Percentiles rank a stretch among this genome's conserved stretches.
These are phyloP conservation scores for Perilla frutescens DNA, from an alignment of 257 asterid genomes.

Conservation along the genomic window DNA sequence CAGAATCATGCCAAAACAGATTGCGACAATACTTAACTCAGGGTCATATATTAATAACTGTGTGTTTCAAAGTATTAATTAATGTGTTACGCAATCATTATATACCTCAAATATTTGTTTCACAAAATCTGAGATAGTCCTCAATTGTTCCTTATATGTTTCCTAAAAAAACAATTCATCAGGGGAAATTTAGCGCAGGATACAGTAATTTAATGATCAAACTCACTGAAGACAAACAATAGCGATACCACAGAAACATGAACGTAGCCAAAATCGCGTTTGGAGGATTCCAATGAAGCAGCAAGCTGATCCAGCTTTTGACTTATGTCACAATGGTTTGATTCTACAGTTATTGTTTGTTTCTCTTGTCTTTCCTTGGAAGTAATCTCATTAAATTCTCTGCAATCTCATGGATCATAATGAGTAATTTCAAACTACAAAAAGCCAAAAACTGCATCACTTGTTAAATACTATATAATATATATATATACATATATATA, in stretches of 20 bases:
- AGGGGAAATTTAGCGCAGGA: slow-evolving; percentile 26
- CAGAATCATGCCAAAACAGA: neutral
- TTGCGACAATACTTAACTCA: slow-evolving; percentile 8
- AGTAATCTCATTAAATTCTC: slow-evolving; percentile 61
- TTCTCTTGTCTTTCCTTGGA: slow-evolving; percentile 48
- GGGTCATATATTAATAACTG: neutral
- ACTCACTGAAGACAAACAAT: neutral
- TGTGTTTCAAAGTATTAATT: slow-evolving; percentile 32
- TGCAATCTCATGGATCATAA: slow-evolving; percentile 40
- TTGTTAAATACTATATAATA: neutral
- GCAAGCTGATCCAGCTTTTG: slow-evolving; percentile 49
- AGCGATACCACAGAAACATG: slow-evolving; percentile 51
- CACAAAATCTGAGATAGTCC: slow-evolving; percentile 61
- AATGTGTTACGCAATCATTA: neutral
- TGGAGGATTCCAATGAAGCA: slow-evolving; percentile 52
- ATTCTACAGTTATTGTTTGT: slow-evolving; percentile 42
- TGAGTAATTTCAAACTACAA: neutral
- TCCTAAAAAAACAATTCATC: slow-evolving; percentile 48
- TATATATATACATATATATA: slow-evolving; percentile 6
- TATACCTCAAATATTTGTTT: slow-evolving; percentile 71
- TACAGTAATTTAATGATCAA: slow-evolving; percentile 4
- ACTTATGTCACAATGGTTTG: slow-evolving; percentile 44
- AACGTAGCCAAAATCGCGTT: slow-evolving; percentile 40
- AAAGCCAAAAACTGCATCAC: neutral
- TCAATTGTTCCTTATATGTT: slow-evolving; percentile 66